Evolutionary conservation across 371 early-diverging fungal genomes (phyloP), one percentile per base, ranked within the genome.

Genomic region (Mucor saturninus): DNA sequence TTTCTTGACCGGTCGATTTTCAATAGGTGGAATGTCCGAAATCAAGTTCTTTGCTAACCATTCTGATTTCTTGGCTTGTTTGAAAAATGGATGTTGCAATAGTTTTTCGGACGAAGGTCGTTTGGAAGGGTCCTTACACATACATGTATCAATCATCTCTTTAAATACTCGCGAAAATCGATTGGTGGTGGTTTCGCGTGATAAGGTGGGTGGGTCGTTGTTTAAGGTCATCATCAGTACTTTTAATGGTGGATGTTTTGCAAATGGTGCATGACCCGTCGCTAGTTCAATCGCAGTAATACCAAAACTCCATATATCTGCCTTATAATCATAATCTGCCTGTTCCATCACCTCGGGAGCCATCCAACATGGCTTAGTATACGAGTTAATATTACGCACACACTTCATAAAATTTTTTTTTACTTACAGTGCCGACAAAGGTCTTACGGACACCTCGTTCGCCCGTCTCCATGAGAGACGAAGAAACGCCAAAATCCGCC

Each of bases 401-500:
- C 30, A 50, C 32, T 7, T 45, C 4, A 52, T 11, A 11, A 26
- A 35, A 21, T 32, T 28, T 21, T 8, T 39, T 7, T 46, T n/a
- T 32, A 31, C 64, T 71, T 75, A 78, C 79, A 28, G 80, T 79
- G 51, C 80, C 80, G 26, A 79, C 80, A 68, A 79, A 95, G 0
- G 95, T 95, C 73, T 91, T 93, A 54, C 95, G 75, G 62, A 85
- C 65, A 5, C 88, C 90, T 59, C 80, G 81, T 57, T 92, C 91
- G 11, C 91, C 92, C 39, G 83, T 83, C 54, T 94, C 93, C 83
- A 87, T 87, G 56, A 94, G 69, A 6, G 89, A 89, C 6, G 89
- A 86, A 9, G 88, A 86, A 6, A 95, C 95, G 21, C 96, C 95
- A 73, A 96, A 96, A 79, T 96, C 96, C n/a, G 92, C 95, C 32